Evolutionary conservation across 2,329 filamentous ascomycete species (phyloP).

Genomic region (Colletotrichum coccodes): DNA sequence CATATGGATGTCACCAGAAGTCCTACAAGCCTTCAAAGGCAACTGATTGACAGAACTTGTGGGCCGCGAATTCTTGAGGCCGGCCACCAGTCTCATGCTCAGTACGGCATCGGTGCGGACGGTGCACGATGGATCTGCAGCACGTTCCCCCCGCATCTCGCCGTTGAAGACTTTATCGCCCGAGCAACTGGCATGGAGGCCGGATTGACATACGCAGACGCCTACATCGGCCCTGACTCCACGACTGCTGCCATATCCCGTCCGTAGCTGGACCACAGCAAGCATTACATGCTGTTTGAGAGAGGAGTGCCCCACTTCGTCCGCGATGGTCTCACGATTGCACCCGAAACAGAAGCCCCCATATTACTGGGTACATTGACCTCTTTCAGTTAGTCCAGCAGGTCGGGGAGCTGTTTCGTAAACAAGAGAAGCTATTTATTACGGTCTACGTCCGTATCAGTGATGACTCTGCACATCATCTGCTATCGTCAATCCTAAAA

Average conservation of each 20-base stretch:
- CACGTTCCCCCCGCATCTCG: conserved; percentile 29
- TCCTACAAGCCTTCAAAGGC: background rate
- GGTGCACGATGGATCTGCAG: conserved; percentile 26
- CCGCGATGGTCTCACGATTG: background rate
- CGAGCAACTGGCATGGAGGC: conserved; percentile 10
- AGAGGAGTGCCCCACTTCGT: conserved; percentile 15
- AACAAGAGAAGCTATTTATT: background rate
- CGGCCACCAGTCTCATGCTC: conserved; percentile 9
- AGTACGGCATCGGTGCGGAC: conserved; percentile 28
- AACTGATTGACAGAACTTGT: conserved; percentile 7
- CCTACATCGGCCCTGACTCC: conserved; percentile 20
- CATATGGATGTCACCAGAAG: background rate
- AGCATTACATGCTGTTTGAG: conserved; percentile 6
- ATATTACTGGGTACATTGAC: conserved; percentile 12
- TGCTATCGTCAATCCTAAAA: conserved; percentile 3
- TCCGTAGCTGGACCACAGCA: background rate
- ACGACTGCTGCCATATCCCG: conserved; percentile 23
- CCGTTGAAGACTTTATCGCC: conserved; percentile 21
- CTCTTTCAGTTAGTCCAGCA: conserved; percentile 11
- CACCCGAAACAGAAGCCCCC: background rate
- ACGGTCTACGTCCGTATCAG: conserved; percentile 4
- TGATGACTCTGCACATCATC: conserved; percentile 4
- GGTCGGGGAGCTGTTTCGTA: conserved; percentile 1
- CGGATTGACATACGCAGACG: conserved; percentile 25
- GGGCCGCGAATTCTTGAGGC: conserved; percentile 7